Conservation (phyloP, 495 filamentous ascomycete species). For the Penicillium antarcticum region DNA sequence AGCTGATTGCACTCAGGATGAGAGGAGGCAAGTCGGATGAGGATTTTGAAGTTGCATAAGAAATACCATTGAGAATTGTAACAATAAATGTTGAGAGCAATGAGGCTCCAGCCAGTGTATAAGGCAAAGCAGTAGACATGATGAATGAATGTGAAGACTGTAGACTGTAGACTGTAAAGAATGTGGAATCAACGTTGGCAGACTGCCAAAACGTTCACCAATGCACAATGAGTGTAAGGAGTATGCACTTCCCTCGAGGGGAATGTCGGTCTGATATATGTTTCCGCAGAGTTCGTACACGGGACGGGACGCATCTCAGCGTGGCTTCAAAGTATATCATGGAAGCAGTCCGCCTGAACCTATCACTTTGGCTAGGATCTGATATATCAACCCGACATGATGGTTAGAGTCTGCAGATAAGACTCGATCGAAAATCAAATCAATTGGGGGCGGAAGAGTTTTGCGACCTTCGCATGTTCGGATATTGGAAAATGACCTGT, state of each 20-base stretch:
- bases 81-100: conserved; percentile 24
- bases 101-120: conserved; percentile 25
- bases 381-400: conserved; percentile 21
- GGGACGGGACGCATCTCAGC: conserved; percentile 20
- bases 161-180: conserved; percentile 6
- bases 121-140: conserved; percentile 19
- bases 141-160: conserved; percentile 3
- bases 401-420: conserved; percentile 16
- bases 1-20: conserved; percentile 27
- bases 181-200: conserved; percentile 4
- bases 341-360: conserved; percentile 10
- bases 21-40: conserved; percentile 21
- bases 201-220: conserved; percentile 7
- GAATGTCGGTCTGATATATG: conserved; percentile 15
- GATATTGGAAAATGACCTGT: not conserved
- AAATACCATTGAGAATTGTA: conserved; percentile 35
- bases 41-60: conserved; percentile 23
- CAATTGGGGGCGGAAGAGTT: conserved; percentile 1
- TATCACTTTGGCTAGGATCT: conserved; percentile 14
- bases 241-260: not conserved
- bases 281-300: conserved; percentile 9
- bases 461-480: not conserved
- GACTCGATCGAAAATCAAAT: not conserved
- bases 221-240: conserved; percentile 11
- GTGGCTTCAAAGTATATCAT: conserved; percentile 22